Evolutionary conservation across 2,329 filamentous ascomycete genomes (phyloP), one percentile per base, ranked within the genome.

Genomic region (Canariomyces notabilis): DNA sequence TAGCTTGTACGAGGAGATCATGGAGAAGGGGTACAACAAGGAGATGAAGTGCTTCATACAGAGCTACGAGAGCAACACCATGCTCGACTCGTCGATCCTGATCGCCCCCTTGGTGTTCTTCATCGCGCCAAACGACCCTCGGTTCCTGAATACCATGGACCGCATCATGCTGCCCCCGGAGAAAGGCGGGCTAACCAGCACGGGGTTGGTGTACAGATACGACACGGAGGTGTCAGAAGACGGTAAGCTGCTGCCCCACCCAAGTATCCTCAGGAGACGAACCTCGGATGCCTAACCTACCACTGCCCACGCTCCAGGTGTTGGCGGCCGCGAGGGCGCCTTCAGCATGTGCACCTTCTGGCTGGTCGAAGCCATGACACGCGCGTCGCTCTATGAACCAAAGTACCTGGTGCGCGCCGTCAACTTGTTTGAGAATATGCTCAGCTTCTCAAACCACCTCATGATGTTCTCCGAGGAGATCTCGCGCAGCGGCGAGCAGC

Each of bases 321-420:
- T 89, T 7, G 83, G 84, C 31, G 85, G 85, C 15, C 73, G 76
- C 42, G 85, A 89, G 65, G 86, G 86, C 18, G 84, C 85, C 16
- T 89, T 89, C 61, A 82, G 77, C 59, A 89, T 89, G 84, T 88
- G 85, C 60, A 89, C 85, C 0, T 89, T 89, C 62, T 89, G 86
- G 86, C 77, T 89, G 0, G 83, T 89, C 11, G 86, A 89, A 65
- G 84, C 85, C 19, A 75, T 89, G 66, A 87, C 84, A 22, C 75
- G 85, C 23, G 84, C 84, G 54, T 69, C 76, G 55, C 68, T 73
- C 38, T 83, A 85, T 61, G 80, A 86, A 53, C 69, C 71, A n/a
- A 81, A 77, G 52, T 85, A 86, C 55, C 67, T 83, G 16, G 63
- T 70, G 11, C 70, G 74, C 9, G 79, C 85, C 6, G 73, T 86